phyloP scores from a whole-genome alignment of 208 protist species.

The Tritrichomonas foetus region DNA sequence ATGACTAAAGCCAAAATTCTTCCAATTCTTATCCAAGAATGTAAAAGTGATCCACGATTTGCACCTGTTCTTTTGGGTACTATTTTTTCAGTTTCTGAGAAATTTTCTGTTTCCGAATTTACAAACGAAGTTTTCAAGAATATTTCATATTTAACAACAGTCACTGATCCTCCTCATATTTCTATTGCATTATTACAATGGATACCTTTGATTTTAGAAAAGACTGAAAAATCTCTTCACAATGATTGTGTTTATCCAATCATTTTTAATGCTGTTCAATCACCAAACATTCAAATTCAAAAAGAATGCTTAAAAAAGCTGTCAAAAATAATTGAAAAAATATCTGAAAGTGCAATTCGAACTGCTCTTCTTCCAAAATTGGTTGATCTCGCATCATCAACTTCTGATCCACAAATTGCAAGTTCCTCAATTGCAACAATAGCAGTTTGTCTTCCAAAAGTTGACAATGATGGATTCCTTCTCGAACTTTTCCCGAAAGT shows the following conservation, averaged over 20 bases:
- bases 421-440: not conserved
- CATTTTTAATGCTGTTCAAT: not conserved
- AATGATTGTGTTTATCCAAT: conserved; percentile 4
- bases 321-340: not conserved
- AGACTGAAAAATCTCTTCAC: not conserved
- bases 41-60: not conserved
- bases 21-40: conserved; percentile 8
- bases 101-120: not conserved
- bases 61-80: conserved; percentile 1
- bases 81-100: not conserved
- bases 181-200: not conserved
- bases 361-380: not conserved
- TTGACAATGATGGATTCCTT: not conserved
- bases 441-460: not conserved
- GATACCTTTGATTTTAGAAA: not conserved
- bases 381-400: not conserved
- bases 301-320: conserved; percentile 12
- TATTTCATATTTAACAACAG: not conserved
- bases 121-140: not conserved
- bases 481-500: not conserved
- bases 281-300: not conserved
- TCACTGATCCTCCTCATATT: not conserved
- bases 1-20: not conserved
- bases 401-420: not conserved
- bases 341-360: not conserved